A percentile compares a stretch with the other conserved stretches of the same genome.
phyloP scores from a whole-genome alignment of 768 basidiomycete species.

The Xerocomellus amylosporus region DNA sequence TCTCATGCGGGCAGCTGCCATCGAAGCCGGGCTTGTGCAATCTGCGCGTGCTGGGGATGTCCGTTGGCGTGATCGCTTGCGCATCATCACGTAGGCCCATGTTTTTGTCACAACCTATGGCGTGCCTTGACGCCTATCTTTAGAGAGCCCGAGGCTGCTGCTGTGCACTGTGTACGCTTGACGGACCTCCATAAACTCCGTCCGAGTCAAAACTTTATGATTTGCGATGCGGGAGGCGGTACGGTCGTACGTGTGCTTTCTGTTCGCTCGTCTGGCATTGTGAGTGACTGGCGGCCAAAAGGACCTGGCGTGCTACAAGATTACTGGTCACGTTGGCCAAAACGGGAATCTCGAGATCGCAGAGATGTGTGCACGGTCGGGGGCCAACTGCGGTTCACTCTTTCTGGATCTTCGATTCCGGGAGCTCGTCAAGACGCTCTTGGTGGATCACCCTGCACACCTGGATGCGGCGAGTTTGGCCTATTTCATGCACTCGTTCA shows the following conservation, averaged over 20 bases:
- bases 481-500: conserved; percentile 87
- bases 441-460: conserved; percentile 83
- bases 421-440: conserved; percentile 72
- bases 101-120: neutral
- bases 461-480: conserved; percentile 78
- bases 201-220: conserved; percentile 82
- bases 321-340: conserved; percentile 75
- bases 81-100: conserved; percentile 67
- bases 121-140: conserved; percentile 10
- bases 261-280: neutral
- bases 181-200: conserved; percentile 77
- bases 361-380: conserved; percentile 84
- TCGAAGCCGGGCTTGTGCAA: conserved; percentile 76
- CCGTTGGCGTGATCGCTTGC: conserved; percentile 76
- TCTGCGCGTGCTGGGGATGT: conserved; percentile 66
- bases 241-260: conserved; percentile 51
- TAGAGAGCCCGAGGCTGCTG: conserved; percentile 80
- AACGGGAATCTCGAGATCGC: conserved; percentile 84
- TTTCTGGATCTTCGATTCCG: conserved; percentile 87
- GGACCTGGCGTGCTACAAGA: conserved; percentile 62
- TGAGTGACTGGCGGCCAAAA: conserved; percentile 13
- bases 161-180: conserved; percentile 82
- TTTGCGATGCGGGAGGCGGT: conserved; percentile 90
- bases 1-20: conserved; percentile 83
- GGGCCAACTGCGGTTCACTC: conserved; percentile 83